Conservation (phyloP, 2,329 filamentous ascomycete genomes). For the Penicillium sp. region DNA sequence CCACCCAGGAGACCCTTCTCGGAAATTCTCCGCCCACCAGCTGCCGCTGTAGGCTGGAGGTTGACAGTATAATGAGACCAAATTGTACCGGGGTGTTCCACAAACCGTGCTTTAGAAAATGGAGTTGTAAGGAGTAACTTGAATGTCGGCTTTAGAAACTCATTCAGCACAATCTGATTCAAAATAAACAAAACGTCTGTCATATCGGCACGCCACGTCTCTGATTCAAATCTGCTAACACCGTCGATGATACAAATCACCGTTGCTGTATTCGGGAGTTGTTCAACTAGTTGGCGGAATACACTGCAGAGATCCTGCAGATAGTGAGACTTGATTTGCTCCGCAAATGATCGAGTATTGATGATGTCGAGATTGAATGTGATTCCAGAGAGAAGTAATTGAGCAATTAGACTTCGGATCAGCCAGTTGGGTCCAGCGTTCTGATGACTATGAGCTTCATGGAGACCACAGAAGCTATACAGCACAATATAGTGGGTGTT, state of each 20-base stretch:
- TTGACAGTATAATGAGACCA: background rate
- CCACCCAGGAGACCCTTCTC: background rate
- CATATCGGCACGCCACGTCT: background rate
- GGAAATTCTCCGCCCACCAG: background rate
- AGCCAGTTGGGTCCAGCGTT: background rate
- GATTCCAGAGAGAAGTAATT: background rate
- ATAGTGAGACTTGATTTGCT: background rate
- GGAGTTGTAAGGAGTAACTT: background rate
- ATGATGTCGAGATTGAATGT: constrained; percentile 1
- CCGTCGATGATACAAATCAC: constrained; percentile 1
- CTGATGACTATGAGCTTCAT: background rate
- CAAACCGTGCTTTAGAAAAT: background rate
- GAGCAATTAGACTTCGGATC: constrained; percentile 1
- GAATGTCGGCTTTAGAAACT: background rate
- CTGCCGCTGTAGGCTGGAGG: background rate
- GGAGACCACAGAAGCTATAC: background rate
- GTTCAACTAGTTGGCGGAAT: background rate
- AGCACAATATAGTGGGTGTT: background rate
- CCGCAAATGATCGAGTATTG: background rate
- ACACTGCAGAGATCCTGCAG: background rate
- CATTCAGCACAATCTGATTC: background rate
- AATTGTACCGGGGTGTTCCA: background rate
- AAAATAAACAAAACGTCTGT: background rate
- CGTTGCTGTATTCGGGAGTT: background rate
- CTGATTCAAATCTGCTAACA: background rate